phyloP scores from a whole-genome alignment of 495 filamentous ascomycete species.

The Penicillium bialowiezense region DNA sequence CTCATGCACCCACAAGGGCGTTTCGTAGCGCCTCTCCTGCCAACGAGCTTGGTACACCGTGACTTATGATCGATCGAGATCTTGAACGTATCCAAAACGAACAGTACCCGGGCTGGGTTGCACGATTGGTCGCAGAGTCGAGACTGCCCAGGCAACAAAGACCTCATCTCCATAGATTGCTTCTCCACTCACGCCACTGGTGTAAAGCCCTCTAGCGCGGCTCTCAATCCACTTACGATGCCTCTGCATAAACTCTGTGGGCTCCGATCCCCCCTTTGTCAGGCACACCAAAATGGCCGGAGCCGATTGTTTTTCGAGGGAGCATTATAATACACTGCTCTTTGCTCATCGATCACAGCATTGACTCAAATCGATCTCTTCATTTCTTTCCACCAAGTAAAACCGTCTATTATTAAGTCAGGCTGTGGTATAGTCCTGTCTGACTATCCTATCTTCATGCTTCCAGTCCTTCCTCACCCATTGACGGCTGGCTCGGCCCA shows the following conservation, averaged over 20 bases:
- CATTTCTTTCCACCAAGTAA: slow-evolving; percentile 1
- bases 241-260: slow-evolving; percentile 13
- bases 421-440: not conserved
- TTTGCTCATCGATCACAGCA: slow-evolving; percentile 9
- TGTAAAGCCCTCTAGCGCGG: slow-evolving; percentile 25
- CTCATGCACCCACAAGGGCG: slow-evolving; percentile 11
- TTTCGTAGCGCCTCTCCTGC: slow-evolving; percentile 11
- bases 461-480: slow-evolving; percentile 32
- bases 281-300: slow-evolving; percentile 20
- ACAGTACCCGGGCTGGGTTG: slow-evolving; percentile 5
- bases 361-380: slow-evolving; percentile 1
- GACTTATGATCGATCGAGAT: slow-evolving; percentile 24
- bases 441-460: slow-evolving; percentile 29
- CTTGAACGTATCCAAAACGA: slow-evolving; percentile 6
- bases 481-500: slow-evolving; percentile 33
- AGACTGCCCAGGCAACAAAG: slow-evolving; percentile 6
- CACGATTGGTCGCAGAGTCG: slow-evolving; percentile 8
- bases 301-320: slow-evolving; percentile 13
- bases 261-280: slow-evolving; percentile 15
- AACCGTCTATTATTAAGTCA: not conserved
- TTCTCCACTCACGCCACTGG: slow-evolving; percentile 16
- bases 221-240: slow-evolving; percentile 25
- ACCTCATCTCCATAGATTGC: slow-evolving; percentile 14
- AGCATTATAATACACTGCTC: slow-evolving; percentile 13
- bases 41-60: slow-evolving; percentile 11